Evolutionary conservation across 768 basidiomycete genomes (phyloP).

Genomic region (Paxillus involutus): DNA sequence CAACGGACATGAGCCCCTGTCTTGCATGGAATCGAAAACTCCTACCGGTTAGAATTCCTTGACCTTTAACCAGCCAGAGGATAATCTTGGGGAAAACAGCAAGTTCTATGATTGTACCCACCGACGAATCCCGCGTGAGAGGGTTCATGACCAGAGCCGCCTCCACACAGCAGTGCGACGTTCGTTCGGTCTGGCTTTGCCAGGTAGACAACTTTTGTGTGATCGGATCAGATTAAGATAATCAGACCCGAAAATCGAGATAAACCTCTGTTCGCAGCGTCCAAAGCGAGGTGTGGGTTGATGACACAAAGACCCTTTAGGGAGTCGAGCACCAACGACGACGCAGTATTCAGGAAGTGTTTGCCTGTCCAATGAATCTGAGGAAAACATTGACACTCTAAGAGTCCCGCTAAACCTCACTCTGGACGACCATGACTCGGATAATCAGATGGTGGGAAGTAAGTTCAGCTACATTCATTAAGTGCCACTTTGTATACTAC

Average conservation of each 20-base stretch:
- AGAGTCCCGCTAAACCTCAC: not conserved
- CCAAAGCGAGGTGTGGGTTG: conserved; percentile 73
- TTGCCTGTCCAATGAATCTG: conserved; percentile 40
- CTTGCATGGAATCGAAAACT: not conserved
- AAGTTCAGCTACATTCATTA: too few relatives aligned
- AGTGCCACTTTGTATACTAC: too few relatives aligned
- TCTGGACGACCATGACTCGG: conserved; percentile 17
- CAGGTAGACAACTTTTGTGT: conserved; percentile 57
- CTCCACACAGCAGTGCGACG: conserved; percentile 80
- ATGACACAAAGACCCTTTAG: conserved; percentile 68
- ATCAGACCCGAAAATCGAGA: not conserved
- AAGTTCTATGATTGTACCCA: conserved; percentile 27
- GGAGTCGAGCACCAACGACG: conserved; percentile 74
- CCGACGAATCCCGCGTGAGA: conserved; percentile 91
- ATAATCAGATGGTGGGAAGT: not conserved
- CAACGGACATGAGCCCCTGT: not conserved
- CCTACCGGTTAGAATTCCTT: conserved; percentile 75
- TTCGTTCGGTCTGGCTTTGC: conserved; percentile 56
- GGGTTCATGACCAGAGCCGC: conserved; percentile 90
- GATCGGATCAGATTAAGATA: not conserved
- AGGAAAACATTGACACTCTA: not conserved
- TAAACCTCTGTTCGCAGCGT: conserved; percentile 68
- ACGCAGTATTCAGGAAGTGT: conserved; percentile 76
- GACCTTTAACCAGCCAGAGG: conserved; percentile 39
- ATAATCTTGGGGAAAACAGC: not conserved